Conservation (phyloP, 208 protist species). For the Leishmania lainsoni region DNA sequence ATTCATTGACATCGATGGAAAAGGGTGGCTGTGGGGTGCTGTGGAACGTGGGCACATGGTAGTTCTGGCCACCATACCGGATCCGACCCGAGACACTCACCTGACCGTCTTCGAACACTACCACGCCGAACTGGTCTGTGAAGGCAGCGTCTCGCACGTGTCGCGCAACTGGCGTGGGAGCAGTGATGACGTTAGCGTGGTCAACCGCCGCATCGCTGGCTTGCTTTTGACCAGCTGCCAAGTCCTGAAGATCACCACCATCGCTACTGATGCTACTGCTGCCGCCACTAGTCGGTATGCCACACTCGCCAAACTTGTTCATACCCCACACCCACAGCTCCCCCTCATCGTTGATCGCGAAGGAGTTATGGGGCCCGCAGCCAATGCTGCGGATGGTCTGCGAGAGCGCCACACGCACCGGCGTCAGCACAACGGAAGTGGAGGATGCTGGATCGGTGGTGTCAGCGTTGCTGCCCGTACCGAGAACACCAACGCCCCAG, state of each 20-base stretch:
- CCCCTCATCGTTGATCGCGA: constrained; percentile 61
- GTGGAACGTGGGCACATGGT: constrained; percentile 37
- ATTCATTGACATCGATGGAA: constrained; percentile 34
- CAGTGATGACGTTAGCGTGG: constrained; percentile 11
- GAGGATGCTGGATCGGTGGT: neutral
- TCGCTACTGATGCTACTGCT: neutral
- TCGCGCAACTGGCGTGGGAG: constrained; percentile 42
- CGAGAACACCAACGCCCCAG: constrained; percentile 63
- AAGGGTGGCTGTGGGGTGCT: constrained; percentile 40
- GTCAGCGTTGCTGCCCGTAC: constrained; percentile 32
- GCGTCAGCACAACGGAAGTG: constrained; percentile 23
- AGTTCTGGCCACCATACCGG: constrained; percentile 28
- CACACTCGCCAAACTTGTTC: constrained; percentile 62
- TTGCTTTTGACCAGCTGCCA: neutral
- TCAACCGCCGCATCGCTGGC: neutral
- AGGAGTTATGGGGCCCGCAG: constrained; percentile 69
- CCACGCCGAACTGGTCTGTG: constrained; percentile 36
- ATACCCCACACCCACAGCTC: constrained; percentile 80
- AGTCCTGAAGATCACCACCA: neutral
- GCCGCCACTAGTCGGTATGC: constrained; percentile 14
- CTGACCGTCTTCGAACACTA: constrained; percentile 53
- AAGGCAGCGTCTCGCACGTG: constrained; percentile 74
- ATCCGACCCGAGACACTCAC: constrained; percentile 47
- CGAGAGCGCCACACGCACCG: constrained; percentile 53
- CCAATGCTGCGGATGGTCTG: constrained; percentile 56